Evolutionary conservation across 805 yeast genomes (phyloP).

Genomic region (Candida oleophila): DNA sequence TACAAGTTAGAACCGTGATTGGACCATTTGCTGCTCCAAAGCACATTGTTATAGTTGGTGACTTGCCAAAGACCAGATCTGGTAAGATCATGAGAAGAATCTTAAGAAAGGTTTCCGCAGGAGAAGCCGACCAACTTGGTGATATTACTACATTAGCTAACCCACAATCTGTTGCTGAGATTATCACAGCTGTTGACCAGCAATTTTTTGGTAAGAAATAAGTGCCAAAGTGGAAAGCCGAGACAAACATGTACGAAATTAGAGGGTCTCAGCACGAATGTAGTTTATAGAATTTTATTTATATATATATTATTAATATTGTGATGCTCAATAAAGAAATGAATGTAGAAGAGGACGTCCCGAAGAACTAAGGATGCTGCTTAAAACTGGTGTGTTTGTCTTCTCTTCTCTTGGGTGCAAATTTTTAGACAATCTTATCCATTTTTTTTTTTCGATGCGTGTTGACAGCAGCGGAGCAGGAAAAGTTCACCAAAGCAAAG

Average conservation of each 20-base stretch:
- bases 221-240: not conserved
- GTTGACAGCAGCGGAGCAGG: too few relatives aligned
- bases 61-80: conserved; percentile 82
- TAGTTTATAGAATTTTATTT: not conserved
- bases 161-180: conserved; percentile 68
- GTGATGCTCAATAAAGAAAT: not conserved
- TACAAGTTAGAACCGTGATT: conserved; percentile 74
- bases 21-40: conserved; percentile 90
- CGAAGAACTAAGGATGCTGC: too few relatives aligned
- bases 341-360: not conserved
- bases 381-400: too few relatives aligned
- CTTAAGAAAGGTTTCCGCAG: conserved; percentile 70
- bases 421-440: too few relatives aligned
- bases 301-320: not conserved
- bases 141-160: conserved; percentile 77
- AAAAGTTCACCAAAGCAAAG: too few relatives aligned
- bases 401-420: too few relatives aligned
- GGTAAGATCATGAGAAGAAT: conserved; percentile 89
- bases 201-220: conserved; percentile 42
- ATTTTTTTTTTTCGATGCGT: too few relatives aligned
- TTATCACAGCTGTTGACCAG: conserved; percentile 46
- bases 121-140: conserved; percentile 79
- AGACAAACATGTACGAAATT: not conserved
- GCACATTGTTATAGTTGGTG: conserved; percentile 66
- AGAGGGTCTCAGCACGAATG: not conserved